These are phyloP conservation scores for Incumbomyces delicatus DNA, from an alignment of 2,329 filamentous ascomycete species.

Conservation along the genomic window DNA sequence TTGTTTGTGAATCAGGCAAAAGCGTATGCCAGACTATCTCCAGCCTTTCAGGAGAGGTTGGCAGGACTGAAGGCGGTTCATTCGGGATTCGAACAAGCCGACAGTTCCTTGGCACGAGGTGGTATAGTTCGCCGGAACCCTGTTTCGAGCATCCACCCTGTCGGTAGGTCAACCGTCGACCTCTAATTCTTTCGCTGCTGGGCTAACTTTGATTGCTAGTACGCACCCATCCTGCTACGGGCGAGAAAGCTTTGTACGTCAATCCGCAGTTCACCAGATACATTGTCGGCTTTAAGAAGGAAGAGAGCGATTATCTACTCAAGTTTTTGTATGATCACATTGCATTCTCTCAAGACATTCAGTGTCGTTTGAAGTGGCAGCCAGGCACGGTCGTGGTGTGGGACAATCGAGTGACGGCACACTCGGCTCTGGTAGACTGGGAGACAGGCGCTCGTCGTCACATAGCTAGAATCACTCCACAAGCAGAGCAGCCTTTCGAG, in stretches of 20 bases:
- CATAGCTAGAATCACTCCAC: constrained; percentile 43
- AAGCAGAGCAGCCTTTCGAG: constrained; percentile 42
- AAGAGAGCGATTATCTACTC: constrained; percentile 35
- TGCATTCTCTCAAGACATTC: constrained; percentile 38
- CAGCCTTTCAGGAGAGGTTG: constrained; percentile 64
- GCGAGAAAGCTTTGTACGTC: constrained; percentile 39
- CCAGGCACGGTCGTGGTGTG: constrained; percentile 37
- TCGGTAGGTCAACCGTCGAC: not conserved
- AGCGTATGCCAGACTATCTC: constrained; percentile 72
- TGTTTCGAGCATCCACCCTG: constrained; percentile 33
- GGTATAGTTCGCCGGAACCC: constrained; percentile 32
- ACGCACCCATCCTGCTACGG: constrained; percentile 40
- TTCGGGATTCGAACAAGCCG: constrained; percentile 68
- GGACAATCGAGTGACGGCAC: constrained; percentile 25
- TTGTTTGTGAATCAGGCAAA: constrained; percentile 70
- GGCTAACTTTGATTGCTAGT: constrained; percentile 22
- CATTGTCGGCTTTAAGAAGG: constrained; percentile 39
- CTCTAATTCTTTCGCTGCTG: too few relatives aligned
- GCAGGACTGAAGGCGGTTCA: constrained; percentile 75
- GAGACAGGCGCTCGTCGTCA: constrained; percentile 43
- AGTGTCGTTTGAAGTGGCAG: constrained; percentile 39
- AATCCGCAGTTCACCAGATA: constrained; percentile 41
- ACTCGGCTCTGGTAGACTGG: constrained; percentile 44
- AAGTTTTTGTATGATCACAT: constrained; percentile 42
- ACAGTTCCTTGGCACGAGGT: constrained; percentile 47